Evolutionary conservation across 2,329 filamentous ascomycete species (phyloP).

Genomic region (Monilinia fructigena): DNA sequence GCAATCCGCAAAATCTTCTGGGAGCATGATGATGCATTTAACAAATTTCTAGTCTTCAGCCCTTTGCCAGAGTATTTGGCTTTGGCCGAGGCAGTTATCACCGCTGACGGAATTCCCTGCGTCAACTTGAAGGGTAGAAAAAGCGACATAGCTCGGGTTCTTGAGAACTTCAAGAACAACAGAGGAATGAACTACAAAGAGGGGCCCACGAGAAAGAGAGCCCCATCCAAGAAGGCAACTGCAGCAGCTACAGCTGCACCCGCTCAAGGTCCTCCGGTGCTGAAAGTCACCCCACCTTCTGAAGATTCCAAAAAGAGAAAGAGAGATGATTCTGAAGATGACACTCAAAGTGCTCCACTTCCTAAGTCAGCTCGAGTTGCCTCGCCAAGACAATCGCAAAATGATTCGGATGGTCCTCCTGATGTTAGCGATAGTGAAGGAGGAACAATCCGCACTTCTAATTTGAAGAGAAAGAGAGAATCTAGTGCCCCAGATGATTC

Average conservation of each 20-base stretch:
- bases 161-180: slow-evolving; percentile 6
- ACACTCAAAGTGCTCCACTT: neutral
- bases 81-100: neutral
- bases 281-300: neutral
- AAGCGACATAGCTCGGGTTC: neutral
- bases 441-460: neutral
- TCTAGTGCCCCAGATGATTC: neutral
- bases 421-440: neutral
- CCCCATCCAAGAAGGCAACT: neutral
- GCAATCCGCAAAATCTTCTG: neutral
- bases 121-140: neutral
- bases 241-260: neutral
- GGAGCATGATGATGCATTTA: neutral
- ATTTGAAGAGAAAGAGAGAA: neutral
- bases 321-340: neutral
- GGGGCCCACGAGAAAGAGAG: neutral
- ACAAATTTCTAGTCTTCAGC: slow-evolving; percentile 12
- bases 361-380: slow-evolving; percentile 43
- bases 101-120: slow-evolving; percentile 9
- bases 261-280: neutral
- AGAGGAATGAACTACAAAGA: neutral
- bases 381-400: neutral
- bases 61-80: neutral
- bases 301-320: neutral
- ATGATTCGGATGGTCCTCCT: neutral